These are phyloP conservation scores for Scolecobasidium constrictum DNA, from an alignment of 2,329 filamentous ascomycete species.

Conservation along the genomic window DNA sequence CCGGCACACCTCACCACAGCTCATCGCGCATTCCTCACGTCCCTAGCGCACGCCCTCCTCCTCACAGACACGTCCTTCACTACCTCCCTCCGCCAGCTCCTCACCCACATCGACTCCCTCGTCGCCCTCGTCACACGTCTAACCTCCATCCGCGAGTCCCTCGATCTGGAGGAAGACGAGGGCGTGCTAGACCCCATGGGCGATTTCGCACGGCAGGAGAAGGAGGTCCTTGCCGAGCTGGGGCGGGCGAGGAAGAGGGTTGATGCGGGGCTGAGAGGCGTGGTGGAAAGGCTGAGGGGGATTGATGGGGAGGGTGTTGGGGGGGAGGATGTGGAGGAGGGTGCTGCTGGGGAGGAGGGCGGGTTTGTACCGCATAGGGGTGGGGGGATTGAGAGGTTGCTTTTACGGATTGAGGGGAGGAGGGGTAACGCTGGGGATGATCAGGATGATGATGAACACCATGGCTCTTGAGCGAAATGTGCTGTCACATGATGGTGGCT, in stretches of 20 bases:
- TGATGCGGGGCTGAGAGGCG: slow-evolving; percentile 53
- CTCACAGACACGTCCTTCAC: slow-evolving; percentile 55
- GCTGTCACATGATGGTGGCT: too few relatives aligned
- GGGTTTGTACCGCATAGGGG: slow-evolving; percentile 60
- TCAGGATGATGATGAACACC: slow-evolving; percentile 5
- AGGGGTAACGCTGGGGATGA: slow-evolving; percentile 21
- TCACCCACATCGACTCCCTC: slow-evolving; percentile 70
- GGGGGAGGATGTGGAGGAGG: slow-evolving; percentile 17
- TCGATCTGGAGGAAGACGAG: slow-evolving; percentile 73
- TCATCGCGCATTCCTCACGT: slow-evolving; percentile 64
- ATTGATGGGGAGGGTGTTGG: slow-evolving; percentile 39
- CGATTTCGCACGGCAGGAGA: slow-evolving; percentile 56
- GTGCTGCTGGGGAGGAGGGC: slow-evolving; percentile 30
- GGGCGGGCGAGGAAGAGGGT: slow-evolving; percentile 52
- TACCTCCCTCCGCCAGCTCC: slow-evolving; percentile 51
- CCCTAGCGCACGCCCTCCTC: slow-evolving; percentile 55
- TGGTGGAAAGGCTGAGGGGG: slow-evolving; percentile 44
- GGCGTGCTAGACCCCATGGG: slow-evolving; percentile 53
- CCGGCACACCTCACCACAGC: slow-evolving; percentile 75
- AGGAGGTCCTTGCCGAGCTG: slow-evolving; percentile 54
- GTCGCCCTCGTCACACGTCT: slow-evolving; percentile 67
- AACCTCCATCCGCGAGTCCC: slow-evolving; percentile 62
- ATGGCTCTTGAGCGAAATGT: too few relatives aligned
- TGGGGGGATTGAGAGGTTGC: slow-evolving; percentile 68
- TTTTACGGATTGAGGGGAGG: slow-evolving; percentile 82